Evolutionary conservation across 2,329 filamentous ascomycete genomes (phyloP).

Genomic region (Thermoascus crustaceus): DNA sequence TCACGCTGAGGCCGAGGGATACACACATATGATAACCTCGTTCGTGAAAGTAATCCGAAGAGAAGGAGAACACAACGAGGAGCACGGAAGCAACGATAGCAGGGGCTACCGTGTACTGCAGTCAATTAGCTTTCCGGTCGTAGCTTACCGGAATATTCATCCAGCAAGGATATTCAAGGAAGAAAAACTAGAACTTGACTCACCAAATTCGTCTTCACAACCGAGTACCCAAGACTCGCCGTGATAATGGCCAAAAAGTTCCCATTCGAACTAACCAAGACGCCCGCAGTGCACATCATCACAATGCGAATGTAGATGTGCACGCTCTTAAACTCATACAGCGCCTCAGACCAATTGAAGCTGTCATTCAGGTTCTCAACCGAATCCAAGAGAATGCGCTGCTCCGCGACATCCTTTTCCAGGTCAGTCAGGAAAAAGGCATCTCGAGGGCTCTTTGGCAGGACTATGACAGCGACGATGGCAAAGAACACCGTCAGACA

Average conservation of each 20-base stretch:
- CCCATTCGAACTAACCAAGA: constrained; percentile 20
- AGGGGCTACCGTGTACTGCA: constrained; percentile 51
- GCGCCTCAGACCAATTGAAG: constrained; percentile 20
- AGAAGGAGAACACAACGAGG: constrained; percentile 61
- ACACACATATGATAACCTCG: constrained; percentile 62
- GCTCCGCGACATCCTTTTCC: constrained; percentile 30
- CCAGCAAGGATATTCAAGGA: not conserved
- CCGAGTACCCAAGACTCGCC: constrained; percentile 35
- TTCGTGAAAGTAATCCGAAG: constrained; percentile 52
- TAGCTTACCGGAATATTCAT: no score
- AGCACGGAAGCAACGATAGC: constrained; percentile 64
- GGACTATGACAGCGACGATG: constrained; percentile 30
- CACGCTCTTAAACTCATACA: constrained; percentile 20
- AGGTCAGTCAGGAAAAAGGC: constrained; percentile 32
- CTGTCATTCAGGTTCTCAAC: constrained; percentile 24
- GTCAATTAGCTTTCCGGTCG: no score
- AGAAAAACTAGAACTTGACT: not conserved
- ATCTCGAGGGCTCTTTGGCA: constrained; percentile 30
- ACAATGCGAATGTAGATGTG: constrained; percentile 21
- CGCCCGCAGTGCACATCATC: constrained; percentile 22
- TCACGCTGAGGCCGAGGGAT: constrained; percentile 62
- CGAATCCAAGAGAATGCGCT: constrained; percentile 29
- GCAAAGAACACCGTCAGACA: constrained; percentile 31
- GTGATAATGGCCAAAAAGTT: constrained; percentile 25
- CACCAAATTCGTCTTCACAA: constrained; percentile 57